Conservation (phyloP, 371 early-diverging fungal species). For the Mucor racemosus region DNA sequence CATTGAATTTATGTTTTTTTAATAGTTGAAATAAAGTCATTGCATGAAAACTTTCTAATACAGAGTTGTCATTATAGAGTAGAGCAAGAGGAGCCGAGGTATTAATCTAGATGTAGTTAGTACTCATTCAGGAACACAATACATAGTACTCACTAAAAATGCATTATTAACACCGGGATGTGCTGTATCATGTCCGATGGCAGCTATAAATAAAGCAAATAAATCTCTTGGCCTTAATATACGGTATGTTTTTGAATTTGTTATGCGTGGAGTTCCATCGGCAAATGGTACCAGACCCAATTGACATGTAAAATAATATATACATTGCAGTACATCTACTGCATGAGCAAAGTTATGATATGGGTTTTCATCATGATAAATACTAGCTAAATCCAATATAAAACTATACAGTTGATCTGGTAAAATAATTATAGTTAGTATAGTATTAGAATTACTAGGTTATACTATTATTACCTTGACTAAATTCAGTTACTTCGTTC, state of each 20-base stretch:
- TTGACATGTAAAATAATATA: constrained; percentile 72
- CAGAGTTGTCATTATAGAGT: constrained; percentile 90
- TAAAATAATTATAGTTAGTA: constrained; percentile 3
- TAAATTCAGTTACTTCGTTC: constrained; percentile 58
- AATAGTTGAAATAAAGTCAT: constrained; percentile 84
- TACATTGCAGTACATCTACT: constrained; percentile 83
- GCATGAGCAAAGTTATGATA: constrained; percentile 90
- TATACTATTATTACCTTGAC: constrained; percentile 54
- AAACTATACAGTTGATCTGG: constrained; percentile 63
- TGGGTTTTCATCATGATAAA: constrained; percentile 74
- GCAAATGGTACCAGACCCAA: constrained; percentile 55
- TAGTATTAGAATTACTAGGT: not conserved
- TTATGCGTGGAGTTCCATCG: constrained; percentile 9
- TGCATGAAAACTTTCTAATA: constrained; percentile 93
- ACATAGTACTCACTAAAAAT: constrained; percentile 57
- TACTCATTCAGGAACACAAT: not conserved
- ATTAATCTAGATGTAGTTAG: constrained; percentile 16
- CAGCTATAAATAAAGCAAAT: constrained; percentile 75
- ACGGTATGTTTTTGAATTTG: constrained; percentile 12
- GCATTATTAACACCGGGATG: constrained; percentile 85
- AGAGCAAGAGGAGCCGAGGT: constrained; percentile 77
- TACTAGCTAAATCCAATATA: constrained; percentile 60
- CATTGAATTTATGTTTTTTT: constrained; percentile 65
- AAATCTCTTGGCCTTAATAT: constrained; percentile 65
- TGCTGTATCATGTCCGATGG: constrained; percentile 84